phyloP scores from a whole-genome alignment of 2,329 filamentous ascomycete species.

The Penicillium sp. region DNA sequence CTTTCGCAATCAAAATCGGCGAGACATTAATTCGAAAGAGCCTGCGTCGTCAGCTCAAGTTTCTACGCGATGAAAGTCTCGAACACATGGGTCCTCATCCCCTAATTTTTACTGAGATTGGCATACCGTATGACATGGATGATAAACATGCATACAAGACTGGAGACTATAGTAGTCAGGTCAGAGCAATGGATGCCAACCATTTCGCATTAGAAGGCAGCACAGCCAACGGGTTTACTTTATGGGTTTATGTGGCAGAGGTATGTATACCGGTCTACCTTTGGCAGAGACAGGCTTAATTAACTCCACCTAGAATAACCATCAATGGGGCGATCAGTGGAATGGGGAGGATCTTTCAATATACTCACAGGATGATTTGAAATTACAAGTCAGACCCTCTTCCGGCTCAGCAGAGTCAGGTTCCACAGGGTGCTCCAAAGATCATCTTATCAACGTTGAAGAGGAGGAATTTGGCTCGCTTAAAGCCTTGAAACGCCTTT shows the following conservation, averaged over 20 bases:
- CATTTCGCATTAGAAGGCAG: constrained; percentile 88
- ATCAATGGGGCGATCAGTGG: constrained; percentile 89
- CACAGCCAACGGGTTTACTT: constrained; percentile 75
- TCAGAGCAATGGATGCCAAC: constrained; percentile 90
- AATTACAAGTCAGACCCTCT: constrained; percentile 44
- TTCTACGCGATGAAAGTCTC: constrained; percentile 77
- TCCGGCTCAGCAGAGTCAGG: neutral
- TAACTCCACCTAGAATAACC: constrained; percentile 63
- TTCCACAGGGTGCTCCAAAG: neutral
- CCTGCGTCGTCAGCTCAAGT: constrained; percentile 79
- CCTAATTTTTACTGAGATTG: constrained; percentile 88
- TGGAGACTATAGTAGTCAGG: constrained; percentile 90
- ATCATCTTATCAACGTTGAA: neutral
- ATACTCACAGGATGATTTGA: constrained; percentile 75
- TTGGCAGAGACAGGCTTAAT: neutral
- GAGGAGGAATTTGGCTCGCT: too few species aligned
- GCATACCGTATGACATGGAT: constrained; percentile 98
- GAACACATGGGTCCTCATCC: constrained; percentile 86
- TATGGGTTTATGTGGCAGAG: constrained; percentile 80
- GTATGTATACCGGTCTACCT: constrained; percentile 41
- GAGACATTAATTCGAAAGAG: constrained; percentile 93
- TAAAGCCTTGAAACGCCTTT: constrained; percentile 55
- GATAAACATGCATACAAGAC: constrained; percentile 93
- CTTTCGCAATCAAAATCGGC: constrained; percentile 87
- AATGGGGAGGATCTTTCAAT: constrained; percentile 97